Evolutionary conservation across 1,139 yeast genomes (phyloP), one percentile per base, ranked within the genome.

Genomic region (Geotrichum bryndzae): DNA sequence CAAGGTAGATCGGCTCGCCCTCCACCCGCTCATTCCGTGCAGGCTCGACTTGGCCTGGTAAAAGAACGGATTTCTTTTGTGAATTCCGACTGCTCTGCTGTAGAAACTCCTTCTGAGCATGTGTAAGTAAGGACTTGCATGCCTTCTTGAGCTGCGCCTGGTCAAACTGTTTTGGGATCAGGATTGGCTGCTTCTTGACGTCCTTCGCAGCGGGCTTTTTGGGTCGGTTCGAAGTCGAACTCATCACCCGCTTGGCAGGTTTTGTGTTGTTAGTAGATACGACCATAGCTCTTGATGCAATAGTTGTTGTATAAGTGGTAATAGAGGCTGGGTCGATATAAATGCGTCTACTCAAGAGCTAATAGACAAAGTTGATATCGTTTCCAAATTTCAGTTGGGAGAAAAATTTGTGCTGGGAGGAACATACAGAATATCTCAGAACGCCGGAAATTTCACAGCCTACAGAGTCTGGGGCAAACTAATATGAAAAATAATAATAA

Each of bases 91-190:
- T 53, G 15, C 27, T 50, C 48, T 27, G 33, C 23, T 25, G 38
- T 13, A 56, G 52, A 51, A 50, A 62, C 10, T 35, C 29, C 1
- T 56, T 18, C 35, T 62, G 60, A 1, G 64, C 58, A 22, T 53
- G 60, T 35, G 57, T 38, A 5, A 57, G 58, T n/a, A 62, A 38
- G 1, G 64, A 61, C 10, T 51, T 59, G 54, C 62, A 57, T 2
- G 62, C 57, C 8, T 45, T 59, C 22, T 58, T 58, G 53, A 62
- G 53, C 23, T 59, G 61, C 1, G 52, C 48, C n/a, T 58, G 60
- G 51, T 62, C 62, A 48, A 62, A 60, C 38, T 62, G 58, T 53
- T 59, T 59, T 3, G 64, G 64, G 15, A 62, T 52, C 45, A 51
- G 29, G 38, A 56, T 23, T 4, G 58, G 53, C 29, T 56, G 48